Evolutionary conservation across 1,284 basidiomycete genomes (phyloP), one percentile per base, ranked within the genome.

Genomic region (Cryptococcus sp.): DNA sequence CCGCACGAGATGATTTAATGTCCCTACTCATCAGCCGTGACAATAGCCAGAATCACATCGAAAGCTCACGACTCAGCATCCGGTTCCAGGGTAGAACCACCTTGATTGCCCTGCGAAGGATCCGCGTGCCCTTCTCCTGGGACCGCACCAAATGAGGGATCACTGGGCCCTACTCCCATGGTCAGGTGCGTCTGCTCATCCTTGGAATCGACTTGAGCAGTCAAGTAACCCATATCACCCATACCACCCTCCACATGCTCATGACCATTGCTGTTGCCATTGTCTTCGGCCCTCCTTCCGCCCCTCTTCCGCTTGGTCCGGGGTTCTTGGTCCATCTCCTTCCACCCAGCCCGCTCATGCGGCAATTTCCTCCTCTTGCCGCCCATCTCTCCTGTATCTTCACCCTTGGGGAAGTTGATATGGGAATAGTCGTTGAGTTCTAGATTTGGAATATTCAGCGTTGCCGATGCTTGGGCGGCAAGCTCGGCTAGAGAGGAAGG

Each of bases 291-390:
- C 32, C 32, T 34, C 32, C 32, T 34, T 34, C 45, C 46, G 16
- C 46, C 41, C 41, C 53, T 42, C 23, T 47, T 34, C 37, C 52
- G 50, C 42, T 55, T 52, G 10, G 37, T 40, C 24, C 53, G 48
- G 31, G 49, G 49, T 18, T 55, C 54, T 23, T 64, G 55, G 22
- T 64, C 64, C 64, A 73, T 68, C 53, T 73, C 68, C 43, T 63
- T 65, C 69, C 69, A 73, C 0, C 71, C 71, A 14, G 71, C 71
- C 24, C 71, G 57, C 50, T 73, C 66, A 48, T 70, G 66, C 1
- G 63, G 62, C 14, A 54, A 47, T 51, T 72, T 72, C 53, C 66
- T 64, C 21, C 71, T 56, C 56, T 70, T 70, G 2, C 71, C 71
- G 28, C 71, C 71, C 71, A 73, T 73, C 60, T 73, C 71, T 16